Conservation (phyloP, 2,329 filamentous ascomycete genomes). For the Phaeomoniella chlamydospora region DNA sequence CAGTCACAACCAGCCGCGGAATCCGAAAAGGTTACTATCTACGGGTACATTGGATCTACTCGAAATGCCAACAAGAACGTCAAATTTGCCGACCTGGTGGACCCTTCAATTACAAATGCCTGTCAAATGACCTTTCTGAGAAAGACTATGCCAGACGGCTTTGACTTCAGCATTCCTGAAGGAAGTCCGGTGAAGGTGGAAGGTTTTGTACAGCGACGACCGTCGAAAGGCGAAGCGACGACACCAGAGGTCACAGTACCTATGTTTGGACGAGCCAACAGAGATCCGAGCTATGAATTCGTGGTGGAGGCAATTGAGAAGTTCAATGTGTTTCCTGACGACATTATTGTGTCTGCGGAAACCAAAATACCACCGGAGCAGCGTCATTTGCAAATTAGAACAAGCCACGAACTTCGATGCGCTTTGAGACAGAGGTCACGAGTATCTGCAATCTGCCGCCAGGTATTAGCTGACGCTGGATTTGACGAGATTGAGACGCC, state of each 20-base stretch:
- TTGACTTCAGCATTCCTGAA: background rate
- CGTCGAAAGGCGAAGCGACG: background rate
- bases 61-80: conserved; percentile 1
- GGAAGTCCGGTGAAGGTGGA: background rate
- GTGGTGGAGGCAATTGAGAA: conserved; percentile 46
- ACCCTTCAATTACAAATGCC: conserved; percentile 5
- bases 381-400: conserved; percentile 75
- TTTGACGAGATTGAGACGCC: conserved; percentile 84
- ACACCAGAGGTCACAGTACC: background rate
- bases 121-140: conserved; percentile 9
- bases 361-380: conserved; percentile 60
- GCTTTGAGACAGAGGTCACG: conserved; percentile 58
- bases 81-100: conserved; percentile 8
- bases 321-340: conserved; percentile 59
- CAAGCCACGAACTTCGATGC: conserved; percentile 49
- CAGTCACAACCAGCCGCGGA: conserved; percentile 3
- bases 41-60: conserved; percentile 55
- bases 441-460: conserved; percentile 38
- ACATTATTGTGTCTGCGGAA: conserved; percentile 62
- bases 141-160: background rate
- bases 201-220: background rate
- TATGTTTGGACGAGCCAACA: conserved; percentile 8
- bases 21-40: conserved; percentile 34
- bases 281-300: conserved; percentile 37
- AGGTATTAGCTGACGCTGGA: conserved; percentile 39